Evolutionary conservation across 2,329 filamentous ascomycete genomes (phyloP).

Genomic region (Phialophora chinensis): DNA sequence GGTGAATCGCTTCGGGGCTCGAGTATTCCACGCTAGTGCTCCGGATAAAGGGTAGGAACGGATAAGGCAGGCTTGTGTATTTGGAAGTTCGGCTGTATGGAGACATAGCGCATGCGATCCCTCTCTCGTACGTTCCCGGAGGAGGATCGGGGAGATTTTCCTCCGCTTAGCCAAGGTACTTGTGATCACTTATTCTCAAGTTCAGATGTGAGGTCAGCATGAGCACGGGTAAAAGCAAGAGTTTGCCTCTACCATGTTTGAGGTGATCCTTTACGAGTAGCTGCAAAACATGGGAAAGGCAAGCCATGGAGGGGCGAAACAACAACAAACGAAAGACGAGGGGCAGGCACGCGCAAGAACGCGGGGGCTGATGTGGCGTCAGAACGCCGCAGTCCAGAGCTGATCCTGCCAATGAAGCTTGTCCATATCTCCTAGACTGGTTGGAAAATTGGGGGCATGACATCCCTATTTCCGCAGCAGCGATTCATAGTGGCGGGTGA

Average conservation of each 20-base stretch:
- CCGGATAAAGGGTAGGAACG: constrained; percentile 7
- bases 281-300: neutral
- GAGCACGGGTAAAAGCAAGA: neutral
- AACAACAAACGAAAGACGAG: constrained; percentile 2
- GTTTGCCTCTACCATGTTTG: neutral
- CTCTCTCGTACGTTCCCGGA: neutral
- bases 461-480: neutral
- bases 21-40: neutral
- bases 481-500: neutral
- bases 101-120: neutral
- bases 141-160: constrained; percentile 5
- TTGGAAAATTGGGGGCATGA: neutral
- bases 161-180: constrained; percentile 2
- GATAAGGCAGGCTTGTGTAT: neutral
- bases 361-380: neutral
- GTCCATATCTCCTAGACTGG: constrained; percentile 8
- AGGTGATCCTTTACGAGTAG: neutral
- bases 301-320: constrained; percentile 4
- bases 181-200: constrained; percentile 1
- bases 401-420: neutral
- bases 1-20: neutral
- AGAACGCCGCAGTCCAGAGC: constrained; percentile 5
- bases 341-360: neutral
- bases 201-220: neutral
- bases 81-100: constrained; percentile 8